Percentiles rank a stretch among this genome's conserved stretches.
Evolutionary conservation across 306 rosid species (phyloP).

Genomic region (Geum urbanum): DNA sequence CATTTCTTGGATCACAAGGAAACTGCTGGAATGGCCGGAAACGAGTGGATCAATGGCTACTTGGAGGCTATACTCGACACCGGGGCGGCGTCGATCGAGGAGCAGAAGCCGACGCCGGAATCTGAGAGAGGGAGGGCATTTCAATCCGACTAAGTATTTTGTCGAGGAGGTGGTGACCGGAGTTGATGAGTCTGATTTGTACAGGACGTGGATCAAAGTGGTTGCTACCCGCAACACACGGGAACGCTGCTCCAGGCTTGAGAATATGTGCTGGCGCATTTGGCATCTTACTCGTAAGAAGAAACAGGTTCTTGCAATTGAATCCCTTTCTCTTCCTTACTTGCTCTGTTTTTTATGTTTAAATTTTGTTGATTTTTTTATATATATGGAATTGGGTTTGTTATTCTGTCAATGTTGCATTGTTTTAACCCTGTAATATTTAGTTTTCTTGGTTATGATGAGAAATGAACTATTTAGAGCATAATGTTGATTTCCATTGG

Average conservation of each 20-base stretch:
- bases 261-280: constrained; percentile 99
- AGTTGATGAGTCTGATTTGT: constrained; percentile 82
- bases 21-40: constrained; percentile 58
- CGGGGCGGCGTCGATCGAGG: constrained; percentile 74
- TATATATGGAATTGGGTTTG: too few species aligned
- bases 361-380: background rate
- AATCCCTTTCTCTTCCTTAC: background rate
- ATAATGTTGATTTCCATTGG: background rate
- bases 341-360: background rate
- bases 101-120: constrained; percentile 56
- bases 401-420: too few species aligned
- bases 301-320: constrained; percentile 58
- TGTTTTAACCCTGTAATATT: background rate
- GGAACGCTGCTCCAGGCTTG: constrained; percentile 84
- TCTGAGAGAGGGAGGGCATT: constrained; percentile 56
- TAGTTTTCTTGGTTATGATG: background rate
- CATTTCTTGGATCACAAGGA: constrained; percentile 3
- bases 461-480: background rate
- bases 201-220: constrained; percentile 92
- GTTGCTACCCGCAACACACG: constrained; percentile 90
- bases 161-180: constrained; percentile 91
- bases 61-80: constrained; percentile 79
- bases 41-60: constrained; percentile 94
- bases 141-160: constrained; percentile 81
- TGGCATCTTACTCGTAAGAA: constrained; percentile 96